Percentiles rank a stretch among this genome's conserved stretches.
phyloP scores from a whole-genome alignment of 2,329 filamentous ascomycete genomes.

The Berkeleyomyces basicola region DNA sequence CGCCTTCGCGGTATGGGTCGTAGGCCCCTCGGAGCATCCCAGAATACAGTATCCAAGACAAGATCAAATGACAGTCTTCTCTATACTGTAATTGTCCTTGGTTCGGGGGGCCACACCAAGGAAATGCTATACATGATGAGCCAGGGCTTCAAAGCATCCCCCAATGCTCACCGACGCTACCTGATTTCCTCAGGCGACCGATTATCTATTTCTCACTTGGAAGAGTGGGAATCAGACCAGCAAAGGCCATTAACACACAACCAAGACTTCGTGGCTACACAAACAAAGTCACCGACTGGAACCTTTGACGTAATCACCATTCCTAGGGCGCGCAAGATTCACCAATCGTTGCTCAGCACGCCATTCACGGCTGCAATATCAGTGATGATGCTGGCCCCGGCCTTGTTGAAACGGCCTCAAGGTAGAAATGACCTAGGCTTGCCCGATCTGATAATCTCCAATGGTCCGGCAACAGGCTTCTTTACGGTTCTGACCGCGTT shows the following conservation, averaged over 20 bases:
- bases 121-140: slow-evolving; percentile 82
- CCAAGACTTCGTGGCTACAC: background rate
- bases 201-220: slow-evolving; percentile 49
- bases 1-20: background rate
- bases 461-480: slow-evolving; percentile 78
- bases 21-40: background rate
- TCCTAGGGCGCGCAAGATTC: slow-evolving; percentile 61
- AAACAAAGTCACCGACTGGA: slow-evolving; percentile 19
- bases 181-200: slow-evolving; percentile 23
- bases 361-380: slow-evolving; percentile 52
- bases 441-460: slow-evolving; percentile 68
- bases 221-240: slow-evolving; percentile 24
- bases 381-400: slow-evolving; percentile 42
- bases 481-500: slow-evolving; percentile 44
- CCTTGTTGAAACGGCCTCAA: slow-evolving; percentile 29
- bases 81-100: slow-evolving; percentile 42
- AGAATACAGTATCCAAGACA: background rate
- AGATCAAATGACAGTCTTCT: background rate
- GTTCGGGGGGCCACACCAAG: slow-evolving; percentile 84
- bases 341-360: slow-evolving; percentile 62
- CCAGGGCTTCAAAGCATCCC: slow-evolving; percentile 35
- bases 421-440: slow-evolving; percentile 20
- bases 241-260: background rate
- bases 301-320: slow-evolving; percentile 51
- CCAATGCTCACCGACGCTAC: slow-evolving; percentile 40